phyloP scores from a whole-genome alignment of 1,284 basidiomycete species.

The Ceratobasidium sp. region DNA sequence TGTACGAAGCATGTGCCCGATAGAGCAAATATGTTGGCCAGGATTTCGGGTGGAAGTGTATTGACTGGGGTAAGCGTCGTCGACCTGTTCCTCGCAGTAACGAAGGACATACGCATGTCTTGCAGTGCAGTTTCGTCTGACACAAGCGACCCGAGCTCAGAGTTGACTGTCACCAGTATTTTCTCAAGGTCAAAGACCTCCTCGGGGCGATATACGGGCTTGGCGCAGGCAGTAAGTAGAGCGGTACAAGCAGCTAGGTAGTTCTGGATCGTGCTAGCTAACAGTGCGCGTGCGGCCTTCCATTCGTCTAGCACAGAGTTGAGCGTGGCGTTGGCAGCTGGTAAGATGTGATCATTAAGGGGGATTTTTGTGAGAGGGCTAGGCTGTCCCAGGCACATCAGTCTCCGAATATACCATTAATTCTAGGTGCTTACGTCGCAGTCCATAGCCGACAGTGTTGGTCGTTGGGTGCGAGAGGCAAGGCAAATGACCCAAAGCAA shows the following conservation, averaged over 20 bases:
- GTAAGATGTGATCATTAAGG: no score
- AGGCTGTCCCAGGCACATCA: no score
- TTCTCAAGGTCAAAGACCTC: neutral
- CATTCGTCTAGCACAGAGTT: no score
- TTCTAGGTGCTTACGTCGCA: no score
- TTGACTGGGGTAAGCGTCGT: neutral
- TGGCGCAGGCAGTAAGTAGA: neutral
- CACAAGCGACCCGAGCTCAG: neutral
- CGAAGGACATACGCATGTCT: neutral
- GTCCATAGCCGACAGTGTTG: no score
- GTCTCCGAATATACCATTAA: no score
- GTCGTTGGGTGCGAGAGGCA: no score
- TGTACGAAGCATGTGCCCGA: neutral
- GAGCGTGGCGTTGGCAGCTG: no score
- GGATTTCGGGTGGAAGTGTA: slow-evolving; percentile 4
- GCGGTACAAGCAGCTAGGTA: neutral
- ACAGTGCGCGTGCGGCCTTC: no score
- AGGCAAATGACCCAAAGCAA: no score
- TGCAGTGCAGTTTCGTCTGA: neutral
- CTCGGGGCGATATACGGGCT: no score
- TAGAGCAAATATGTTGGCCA: slow-evolving; percentile 1
- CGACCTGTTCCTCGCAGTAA: neutral
- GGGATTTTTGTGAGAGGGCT: no score
- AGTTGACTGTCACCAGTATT: neutral
- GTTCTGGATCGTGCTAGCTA: neutral